Base-by-base conservation (phyloP, 2,329 filamentous ascomycete genomes). In the Ramularia collo-cygni region DNA sequence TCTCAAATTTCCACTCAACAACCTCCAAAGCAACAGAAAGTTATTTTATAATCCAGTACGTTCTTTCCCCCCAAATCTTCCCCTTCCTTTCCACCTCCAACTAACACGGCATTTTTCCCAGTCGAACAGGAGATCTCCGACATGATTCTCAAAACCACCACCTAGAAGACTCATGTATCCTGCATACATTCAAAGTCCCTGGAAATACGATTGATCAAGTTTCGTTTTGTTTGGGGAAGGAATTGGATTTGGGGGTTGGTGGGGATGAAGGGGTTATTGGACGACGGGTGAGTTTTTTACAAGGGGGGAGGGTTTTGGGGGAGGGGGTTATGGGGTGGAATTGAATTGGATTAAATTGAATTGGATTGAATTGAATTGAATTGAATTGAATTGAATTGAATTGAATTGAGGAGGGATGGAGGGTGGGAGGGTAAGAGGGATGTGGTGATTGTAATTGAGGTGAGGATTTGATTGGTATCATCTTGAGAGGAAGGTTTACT, bases 271-370 rank as follows among this genome's bases (percentile, higher is more conserved):
- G 54, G 2, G 32, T 57, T 9, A 52, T 57, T 31, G 54, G 54
- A 8, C 36, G 54, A 29, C 39, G 54, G 31, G 52, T 57, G 1
- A 47, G 40, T 14, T 45, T 57, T 28, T 45, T 55, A 13, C 37
- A 37, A 21, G 40, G 44, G 37, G 38, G 48, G 4, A 28, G 35
- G n/a, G 32, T 50, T 2, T 38, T 53, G 8, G 52, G 52, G 12
- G 34, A 55, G 28, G 54, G 54, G 4, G 50, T 57, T 21, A 51
- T 57, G 29, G 54, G 54, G 7, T 57, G 45, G 42, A 57, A 57
- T 43, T 57, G 47, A 56, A 17, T n/a, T 10, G 28, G 12, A 2
- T 31, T 4, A n/a, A n/a, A n/a, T n/a, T n/a, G n/a, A n/a, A n/a
- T n/a, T n/a, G n/a, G n/a, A n/a, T n/a, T n/a, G n/a, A n/a, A n/a